Conservation (phyloP, 148 eudicot species). For the Oxyria digyna region DNA sequence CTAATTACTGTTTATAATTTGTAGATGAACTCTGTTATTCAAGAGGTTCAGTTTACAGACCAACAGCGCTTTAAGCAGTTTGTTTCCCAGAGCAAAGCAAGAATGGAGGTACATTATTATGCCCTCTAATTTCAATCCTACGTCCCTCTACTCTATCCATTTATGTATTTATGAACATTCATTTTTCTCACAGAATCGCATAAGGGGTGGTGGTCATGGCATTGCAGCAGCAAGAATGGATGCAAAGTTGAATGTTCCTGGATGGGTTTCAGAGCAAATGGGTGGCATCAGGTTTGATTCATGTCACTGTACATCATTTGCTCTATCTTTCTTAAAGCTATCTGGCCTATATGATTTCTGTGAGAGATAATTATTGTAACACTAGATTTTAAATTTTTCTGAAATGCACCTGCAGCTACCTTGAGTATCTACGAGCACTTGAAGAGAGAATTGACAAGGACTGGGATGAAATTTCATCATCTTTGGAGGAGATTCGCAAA, state of each 20-base stretch:
- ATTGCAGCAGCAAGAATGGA: constrained; percentile 97
- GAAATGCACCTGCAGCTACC: constrained; percentile 42
- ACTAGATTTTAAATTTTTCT: background rate
- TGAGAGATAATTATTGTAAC: background rate
- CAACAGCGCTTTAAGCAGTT: constrained; percentile 95
- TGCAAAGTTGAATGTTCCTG: constrained; percentile 89
- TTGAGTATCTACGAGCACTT: constrained; percentile 60
- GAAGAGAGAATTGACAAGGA: constrained; percentile 72
- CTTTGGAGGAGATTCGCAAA: constrained; percentile 88
- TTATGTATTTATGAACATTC: background rate
- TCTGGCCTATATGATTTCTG: background rate
- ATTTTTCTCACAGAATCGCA: constrained; percentile 41
- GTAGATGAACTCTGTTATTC: constrained; percentile 67
- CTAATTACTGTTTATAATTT: constrained; percentile 17
- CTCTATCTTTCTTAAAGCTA: background rate
- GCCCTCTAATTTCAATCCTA: background rate
- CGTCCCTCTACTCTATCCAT: background rate
- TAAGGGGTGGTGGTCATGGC: constrained; percentile 97
- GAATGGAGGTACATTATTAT: constrained; percentile 75
- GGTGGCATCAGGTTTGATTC: constrained; percentile 89
- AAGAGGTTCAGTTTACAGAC: constrained; percentile 92
- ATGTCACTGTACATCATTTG: background rate
- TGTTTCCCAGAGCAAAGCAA: constrained; percentile 94
- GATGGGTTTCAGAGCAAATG: constrained; percentile 94
- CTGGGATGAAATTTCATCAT: constrained; percentile 67